These are phyloP conservation scores for Boletus subparvulus DNA, from an alignment of 768 basidiomycete species.

Conservation along the genomic window DNA sequence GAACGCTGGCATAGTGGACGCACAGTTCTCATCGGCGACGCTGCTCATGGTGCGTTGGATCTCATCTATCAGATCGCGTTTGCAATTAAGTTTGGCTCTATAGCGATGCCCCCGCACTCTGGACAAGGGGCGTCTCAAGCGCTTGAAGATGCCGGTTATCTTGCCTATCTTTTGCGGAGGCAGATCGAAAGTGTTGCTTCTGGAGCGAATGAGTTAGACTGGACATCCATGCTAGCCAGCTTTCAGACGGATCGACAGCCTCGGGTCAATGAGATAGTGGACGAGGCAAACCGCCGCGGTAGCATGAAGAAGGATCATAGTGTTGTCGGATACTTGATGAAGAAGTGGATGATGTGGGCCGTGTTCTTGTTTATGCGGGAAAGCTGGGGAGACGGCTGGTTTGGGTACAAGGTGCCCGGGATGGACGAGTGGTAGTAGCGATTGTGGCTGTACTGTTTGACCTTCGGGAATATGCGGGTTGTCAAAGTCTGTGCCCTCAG, in stretches of 20 bases:
- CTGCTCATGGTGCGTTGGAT: conserved; percentile 28
- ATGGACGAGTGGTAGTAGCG: conserved; percentile 23
- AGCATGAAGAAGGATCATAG: conserved; percentile 22
- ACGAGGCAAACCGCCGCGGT: conserved; percentile 29
- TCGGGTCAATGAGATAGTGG: conserved; percentile 27
- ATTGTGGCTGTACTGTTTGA: conserved; percentile 36
- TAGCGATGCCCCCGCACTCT: conserved; percentile 34
- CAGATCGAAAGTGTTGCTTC: conserved; percentile 5
- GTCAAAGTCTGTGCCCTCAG: background rate
- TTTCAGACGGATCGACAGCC: conserved; percentile 27
- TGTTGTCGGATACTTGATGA: conserved; percentile 17
- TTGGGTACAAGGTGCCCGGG: conserved; percentile 30
- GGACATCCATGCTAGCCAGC: conserved; percentile 17
- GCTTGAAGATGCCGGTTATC: conserved; percentile 31
- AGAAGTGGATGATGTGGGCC: conserved; percentile 29
- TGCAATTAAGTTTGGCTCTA: background rate
- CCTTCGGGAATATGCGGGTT: conserved; percentile 39
- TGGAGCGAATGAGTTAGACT: conserved; percentile 1
- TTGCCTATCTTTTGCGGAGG: conserved; percentile 27
- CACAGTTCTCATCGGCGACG: conserved; percentile 33
- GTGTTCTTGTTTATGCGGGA: conserved; percentile 22
- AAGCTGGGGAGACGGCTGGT: conserved; percentile 31
- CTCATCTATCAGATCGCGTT: background rate
- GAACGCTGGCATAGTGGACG: conserved; percentile 25
- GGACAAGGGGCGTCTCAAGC: conserved; percentile 34